Evolutionary conservation across 257 asterid species (phyloP).

Genomic region (Nicotiana paniculata): DNA sequence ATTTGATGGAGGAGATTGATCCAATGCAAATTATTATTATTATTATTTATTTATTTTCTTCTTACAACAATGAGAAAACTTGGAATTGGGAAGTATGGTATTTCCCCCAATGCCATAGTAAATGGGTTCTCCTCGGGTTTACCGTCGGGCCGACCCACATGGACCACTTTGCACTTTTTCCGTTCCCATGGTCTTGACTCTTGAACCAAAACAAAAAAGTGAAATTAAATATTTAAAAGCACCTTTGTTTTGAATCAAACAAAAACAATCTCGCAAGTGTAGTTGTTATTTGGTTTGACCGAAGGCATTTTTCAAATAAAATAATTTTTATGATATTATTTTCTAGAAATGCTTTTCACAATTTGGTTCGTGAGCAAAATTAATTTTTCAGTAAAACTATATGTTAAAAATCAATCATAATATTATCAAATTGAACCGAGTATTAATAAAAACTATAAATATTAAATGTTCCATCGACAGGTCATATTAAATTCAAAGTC

Average conservation of each 20-base stretch:
- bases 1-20: constrained; percentile 1
- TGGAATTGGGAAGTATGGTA: background rate
- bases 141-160: constrained; percentile 22
- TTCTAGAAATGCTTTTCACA: no score
- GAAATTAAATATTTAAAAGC: background rate
- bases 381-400: no score
- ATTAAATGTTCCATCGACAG: no score
- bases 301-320: no score
- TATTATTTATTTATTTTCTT: no score
- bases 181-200: constrained; percentile 15
- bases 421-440: no score
- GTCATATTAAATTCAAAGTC: no score
- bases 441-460: no score
- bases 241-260: background rate
- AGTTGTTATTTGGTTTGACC: background rate
- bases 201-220: background rate
- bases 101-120: background rate
- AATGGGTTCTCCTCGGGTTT: constrained; percentile 19
- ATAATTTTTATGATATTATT: no score
- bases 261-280: background rate
- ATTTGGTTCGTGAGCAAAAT: no score
- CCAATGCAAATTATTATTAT: background rate
- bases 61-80: background rate
- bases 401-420: no score
- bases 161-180: constrained; percentile 26